A percentile compares a stretch with the other conserved stretches of the same genome.
These are phyloP conservation scores for Alternaria arborescens DNA, from an alignment of 2,329 filamentous ascomycete species.

Conservation along the genomic window DNA sequence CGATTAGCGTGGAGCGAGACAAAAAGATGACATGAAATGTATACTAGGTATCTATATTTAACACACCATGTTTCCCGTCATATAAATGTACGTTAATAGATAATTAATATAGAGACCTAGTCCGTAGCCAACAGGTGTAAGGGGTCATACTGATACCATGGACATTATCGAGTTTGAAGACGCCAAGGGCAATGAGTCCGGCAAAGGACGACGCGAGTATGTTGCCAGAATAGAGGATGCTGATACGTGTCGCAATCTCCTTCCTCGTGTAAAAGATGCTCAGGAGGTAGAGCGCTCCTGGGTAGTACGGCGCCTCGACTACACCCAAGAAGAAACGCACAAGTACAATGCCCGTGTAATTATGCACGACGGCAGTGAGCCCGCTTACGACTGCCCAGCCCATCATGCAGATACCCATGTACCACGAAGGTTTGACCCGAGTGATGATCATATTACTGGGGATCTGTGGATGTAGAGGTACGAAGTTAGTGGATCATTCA, in stretches of 20 bases:
- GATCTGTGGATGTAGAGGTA: too few species aligned
- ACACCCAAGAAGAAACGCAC: conserved; percentile 44
- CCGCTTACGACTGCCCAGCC: conserved; percentile 44
- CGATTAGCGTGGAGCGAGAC: too few species aligned
- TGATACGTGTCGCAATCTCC: conserved; percentile 39
- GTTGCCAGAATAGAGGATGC: conserved; percentile 23
- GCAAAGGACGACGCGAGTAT: conserved; percentile 26
- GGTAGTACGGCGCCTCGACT: conserved; percentile 60
- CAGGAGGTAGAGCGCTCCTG: conserved; percentile 67
- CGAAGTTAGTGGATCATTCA: too few species aligned
- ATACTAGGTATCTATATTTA: too few species aligned
- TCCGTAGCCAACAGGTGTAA: too few species aligned
- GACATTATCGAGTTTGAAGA: conserved; percentile 28
- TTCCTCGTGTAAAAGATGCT: conserved; percentile 71
- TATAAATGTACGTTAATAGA: too few species aligned
- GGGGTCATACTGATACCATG: conserved; percentile 24
- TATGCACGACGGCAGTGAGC: conserved; percentile 37
- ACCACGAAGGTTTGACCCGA: conserved; percentile 27
- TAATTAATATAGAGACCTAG: too few species aligned
- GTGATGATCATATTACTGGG: not conserved
- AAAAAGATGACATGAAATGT: too few species aligned
- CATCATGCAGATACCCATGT: conserved; percentile 42
- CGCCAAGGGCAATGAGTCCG: conserved; percentile 27
- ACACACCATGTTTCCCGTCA: too few species aligned
- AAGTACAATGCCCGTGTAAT: conserved; percentile 41